Base-by-base conservation (phyloP, 1,139 yeast species). In the Scheffersomyces cryptocercus region DNA sequence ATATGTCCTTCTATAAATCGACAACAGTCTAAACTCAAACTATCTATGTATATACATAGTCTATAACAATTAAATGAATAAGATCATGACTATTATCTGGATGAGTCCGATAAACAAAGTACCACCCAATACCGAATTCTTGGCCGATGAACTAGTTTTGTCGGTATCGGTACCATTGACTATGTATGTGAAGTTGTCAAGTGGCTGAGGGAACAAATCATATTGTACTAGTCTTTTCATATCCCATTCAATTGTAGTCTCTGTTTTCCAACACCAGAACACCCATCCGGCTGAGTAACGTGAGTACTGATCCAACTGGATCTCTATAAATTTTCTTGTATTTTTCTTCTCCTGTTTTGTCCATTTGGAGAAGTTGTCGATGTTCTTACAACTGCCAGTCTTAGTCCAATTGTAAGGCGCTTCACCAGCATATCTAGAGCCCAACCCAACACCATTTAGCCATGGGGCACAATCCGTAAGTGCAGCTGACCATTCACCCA, bases 231-330 rank as follows among this genome's bases (percentile, higher is more conserved):
- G 69, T 48, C 75, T 65, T 51, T 68, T 57, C 60, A 81, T 80
- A 56, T 82, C 87, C 88, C 88, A 82, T 60, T 82, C 87, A 30
- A 78, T 68, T 5, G 82, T 70, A 41, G 64, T 65, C 56, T 83
- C 88, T 3, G 87, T 82, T 61, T 82, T 82, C 73, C 78, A 82
- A 58, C 82, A 79, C 88, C 88, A 83, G 56, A 82, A 82, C 29
- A 81, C 79, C 85, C 85, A 82, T 2, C 88, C 88, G 5, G 67
- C 67, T 31, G 71, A 62, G 41, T 64, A 50, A 26, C 53, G 39
- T n/a, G 62, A 58, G 54, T 75, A 79, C 15, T 77, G 69, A 45
- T 77, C 75, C 54, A 80, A 59, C 46, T 68, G 74, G 53, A 67
- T 66, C 50, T 68, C 74, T 24, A 68, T 52, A 77, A 51, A 79